phyloP scores from a whole-genome alignment of 2,329 filamentous ascomycete species.

The Huntiella omanensis region DNA sequence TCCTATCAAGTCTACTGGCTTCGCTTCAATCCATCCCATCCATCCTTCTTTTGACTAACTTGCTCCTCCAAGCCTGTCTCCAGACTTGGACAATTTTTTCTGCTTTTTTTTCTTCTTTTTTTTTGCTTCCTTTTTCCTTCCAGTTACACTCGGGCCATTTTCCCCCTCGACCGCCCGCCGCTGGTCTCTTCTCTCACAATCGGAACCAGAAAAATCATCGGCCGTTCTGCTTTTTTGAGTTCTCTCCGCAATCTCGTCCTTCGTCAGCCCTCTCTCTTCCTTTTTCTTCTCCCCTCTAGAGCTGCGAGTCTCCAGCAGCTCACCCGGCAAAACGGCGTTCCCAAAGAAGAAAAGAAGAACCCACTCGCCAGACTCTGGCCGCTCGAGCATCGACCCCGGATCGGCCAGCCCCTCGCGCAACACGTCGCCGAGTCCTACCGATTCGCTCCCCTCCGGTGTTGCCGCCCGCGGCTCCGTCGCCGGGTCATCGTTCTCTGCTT shows the following conservation, averaged over 20 bases:
- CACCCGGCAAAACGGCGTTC: slow-evolving; percentile 51
- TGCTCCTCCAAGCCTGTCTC: background rate
- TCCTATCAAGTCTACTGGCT: no score
- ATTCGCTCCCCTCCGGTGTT: slow-evolving; percentile 18
- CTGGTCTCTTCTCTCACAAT: background rate
- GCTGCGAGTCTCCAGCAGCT: slow-evolving; percentile 41
- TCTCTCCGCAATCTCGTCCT: background rate
- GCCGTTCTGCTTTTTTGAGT: no score
- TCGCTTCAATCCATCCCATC: background rate
- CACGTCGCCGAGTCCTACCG: slow-evolving; percentile 21
- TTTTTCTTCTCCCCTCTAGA: slow-evolving; percentile 20
- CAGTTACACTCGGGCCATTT: background rate
- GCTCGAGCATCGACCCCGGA: slow-evolving; percentile 20
- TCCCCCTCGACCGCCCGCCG: background rate
- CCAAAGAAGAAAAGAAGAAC: slow-evolving; percentile 52
- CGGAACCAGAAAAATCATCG: background rate
- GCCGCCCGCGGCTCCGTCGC: slow-evolving; percentile 4
- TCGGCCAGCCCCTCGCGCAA: slow-evolving; percentile 17
- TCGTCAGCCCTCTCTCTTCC: slow-evolving; percentile 11
- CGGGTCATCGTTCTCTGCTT: background rate
- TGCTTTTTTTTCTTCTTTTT: background rate
- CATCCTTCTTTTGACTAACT: background rate
- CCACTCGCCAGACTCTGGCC: slow-evolving; percentile 20
- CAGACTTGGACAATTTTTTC: background rate
- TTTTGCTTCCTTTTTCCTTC: background rate